Evolutionary conservation across 2,329 filamentous ascomycete species (phyloP), one percentile per base, ranked within the genome.

Genomic region (Periconia macrospinosa): DNA sequence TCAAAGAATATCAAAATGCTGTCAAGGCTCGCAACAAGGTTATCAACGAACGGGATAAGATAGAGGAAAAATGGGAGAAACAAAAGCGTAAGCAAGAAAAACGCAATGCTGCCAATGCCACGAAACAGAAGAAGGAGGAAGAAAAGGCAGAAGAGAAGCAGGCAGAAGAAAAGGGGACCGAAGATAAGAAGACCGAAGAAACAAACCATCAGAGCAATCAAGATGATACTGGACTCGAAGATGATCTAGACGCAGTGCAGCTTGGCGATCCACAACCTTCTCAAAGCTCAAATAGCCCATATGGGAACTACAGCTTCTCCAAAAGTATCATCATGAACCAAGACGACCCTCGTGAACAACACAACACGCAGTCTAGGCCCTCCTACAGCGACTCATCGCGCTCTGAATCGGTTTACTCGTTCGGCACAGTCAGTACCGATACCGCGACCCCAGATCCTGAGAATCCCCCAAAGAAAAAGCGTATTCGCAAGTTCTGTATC

Each of bases 401-500:
- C 47, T 57, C 59, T 17, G 61, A 67, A 27, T 63, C 63, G 0
- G 52, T 54, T 2, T 60, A 62, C 40, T 66, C 65, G 1, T 52
- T 65, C n/a, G 45, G 58, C 11, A 66, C 62, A n/a, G 59, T 48
- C 18, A n/a, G 15, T n/a, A 30, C 18, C 7, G 43, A n/a, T 8
- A 14, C 9, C 11, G 3, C 43, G 6, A 8, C 48, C 7, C 18
- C 54, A 20, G 53, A 54, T 6, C 41, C 55, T 2, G 55, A 53
- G 13, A 23, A 35, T 5, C 35, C 65, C 65, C 50, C 69, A 30
- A 77, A 75, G 60, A 72, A 62, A 27, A 70, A 72, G 44, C 87
- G 87, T 62, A 80, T 88, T 47, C 83, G 85, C 54, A 93, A 90
- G 66, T 96, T 97, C 72, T 94, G 91, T 75, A 85, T 86, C 62